A percentile compares a stretch with the other conserved stretches of the same genome.
Evolutionary conservation across 2,329 filamentous ascomycete genomes (phyloP).

Genomic region (Emergomyces pasteurianus): DNA sequence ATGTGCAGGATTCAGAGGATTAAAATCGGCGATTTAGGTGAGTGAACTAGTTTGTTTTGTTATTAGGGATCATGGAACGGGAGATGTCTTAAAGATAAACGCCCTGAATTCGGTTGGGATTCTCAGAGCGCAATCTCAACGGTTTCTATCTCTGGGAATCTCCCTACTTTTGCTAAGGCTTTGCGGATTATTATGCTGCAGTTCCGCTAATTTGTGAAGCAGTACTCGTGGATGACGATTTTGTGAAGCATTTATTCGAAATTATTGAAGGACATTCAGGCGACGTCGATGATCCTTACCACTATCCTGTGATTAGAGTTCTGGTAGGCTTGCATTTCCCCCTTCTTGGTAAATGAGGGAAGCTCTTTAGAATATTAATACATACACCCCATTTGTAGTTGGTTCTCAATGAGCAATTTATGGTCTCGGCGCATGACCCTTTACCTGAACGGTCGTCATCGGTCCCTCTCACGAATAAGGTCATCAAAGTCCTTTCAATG

Average conservation of each 20-base stretch:
- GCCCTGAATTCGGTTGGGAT: background rate
- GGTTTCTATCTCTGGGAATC: background rate
- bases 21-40: conserved; percentile 62
- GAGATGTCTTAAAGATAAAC: background rate
- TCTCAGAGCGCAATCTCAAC: background rate
- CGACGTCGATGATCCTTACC: conserved; percentile 83
- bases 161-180: background rate
- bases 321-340: conserved; percentile 50
- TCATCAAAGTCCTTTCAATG: conserved; percentile 79
- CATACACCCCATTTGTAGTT: conserved; percentile 42
- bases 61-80: background rate
- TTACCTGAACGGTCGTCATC: conserved; percentile 24
- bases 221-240: conserved; percentile 53
- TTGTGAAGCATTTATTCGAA: conserved; percentile 71
- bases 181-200: background rate
- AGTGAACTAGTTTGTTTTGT: conserved; percentile 20
- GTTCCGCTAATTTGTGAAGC: background rate
- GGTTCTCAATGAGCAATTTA: conserved; percentile 95
- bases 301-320: conserved; percentile 88
- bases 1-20: conserved; percentile 88
- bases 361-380: background rate
- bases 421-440: conserved; percentile 58
- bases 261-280: conserved; percentile 80
- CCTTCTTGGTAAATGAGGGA: background rate
- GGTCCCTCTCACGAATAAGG: conserved; percentile 68